phyloP scores from a whole-genome alignment of 2,329 filamentous ascomycete species.

The Mariannaea elegans region DNA sequence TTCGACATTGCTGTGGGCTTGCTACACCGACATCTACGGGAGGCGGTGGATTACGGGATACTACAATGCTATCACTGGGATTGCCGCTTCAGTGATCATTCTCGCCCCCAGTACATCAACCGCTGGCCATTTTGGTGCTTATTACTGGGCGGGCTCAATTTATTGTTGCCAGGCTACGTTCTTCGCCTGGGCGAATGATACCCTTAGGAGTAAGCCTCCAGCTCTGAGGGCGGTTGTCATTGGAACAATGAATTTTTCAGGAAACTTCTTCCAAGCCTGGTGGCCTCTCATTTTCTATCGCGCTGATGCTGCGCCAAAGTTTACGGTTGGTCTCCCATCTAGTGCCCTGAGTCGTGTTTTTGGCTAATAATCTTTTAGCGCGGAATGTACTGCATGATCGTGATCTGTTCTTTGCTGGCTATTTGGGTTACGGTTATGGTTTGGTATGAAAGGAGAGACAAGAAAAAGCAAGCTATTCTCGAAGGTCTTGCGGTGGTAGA shows the following conservation, averaged over 20 bases:
- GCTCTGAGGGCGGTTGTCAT: slow-evolving; percentile 44
- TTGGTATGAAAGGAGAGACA: slow-evolving; percentile 15
- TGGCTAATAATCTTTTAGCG: slow-evolving; percentile 12
- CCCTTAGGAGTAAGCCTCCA: slow-evolving; percentile 51
- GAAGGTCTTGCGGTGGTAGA: slow-evolving; percentile 11
- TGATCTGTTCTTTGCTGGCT: slow-evolving; percentile 13
- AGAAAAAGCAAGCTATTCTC: slow-evolving; percentile 7
- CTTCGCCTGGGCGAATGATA: slow-evolving; percentile 65
- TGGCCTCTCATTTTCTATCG: slow-evolving; percentile 46
- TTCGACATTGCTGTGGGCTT: slow-evolving; percentile 19
- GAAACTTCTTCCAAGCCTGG: slow-evolving; percentile 22
- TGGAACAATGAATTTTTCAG: slow-evolving; percentile 29
- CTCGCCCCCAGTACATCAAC: slow-evolving; percentile 38
- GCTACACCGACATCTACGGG: slow-evolving; percentile 41
- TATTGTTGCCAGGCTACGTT: slow-evolving; percentile 32
- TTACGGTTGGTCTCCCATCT: slow-evolving; percentile 8
- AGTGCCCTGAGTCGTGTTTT: neutral
- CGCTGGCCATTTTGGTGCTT: slow-evolving; percentile 54
- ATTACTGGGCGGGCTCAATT: slow-evolving; percentile 23
- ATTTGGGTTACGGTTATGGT: slow-evolving; percentile 23
- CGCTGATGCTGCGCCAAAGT: slow-evolving; percentile 31
- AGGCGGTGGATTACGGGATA: slow-evolving; percentile 30
- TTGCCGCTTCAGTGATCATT: slow-evolving; percentile 13
- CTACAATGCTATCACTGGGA: slow-evolving; percentile 19
- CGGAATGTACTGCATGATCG: slow-evolving; percentile 23